Conservation (phyloP, 805 yeast species). For the Ogataea chonburiensis region DNA sequence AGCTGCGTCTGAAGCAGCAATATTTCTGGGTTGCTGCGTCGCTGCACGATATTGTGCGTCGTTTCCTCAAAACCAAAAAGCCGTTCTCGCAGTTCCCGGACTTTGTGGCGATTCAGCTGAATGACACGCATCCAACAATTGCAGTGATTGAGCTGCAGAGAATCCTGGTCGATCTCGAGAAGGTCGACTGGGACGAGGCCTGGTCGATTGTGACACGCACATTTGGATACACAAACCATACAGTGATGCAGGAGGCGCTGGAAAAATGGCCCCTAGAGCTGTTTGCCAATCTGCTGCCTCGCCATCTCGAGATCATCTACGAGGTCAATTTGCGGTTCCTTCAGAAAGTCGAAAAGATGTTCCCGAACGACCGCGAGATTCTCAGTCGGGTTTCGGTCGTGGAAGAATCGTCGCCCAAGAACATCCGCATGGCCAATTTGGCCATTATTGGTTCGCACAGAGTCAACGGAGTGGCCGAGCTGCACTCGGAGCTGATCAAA, state of each 20-base stretch:
- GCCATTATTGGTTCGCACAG: slow-evolving; percentile 92
- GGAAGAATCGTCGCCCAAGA: slow-evolving; percentile 79
- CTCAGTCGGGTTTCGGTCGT: slow-evolving; percentile 74
- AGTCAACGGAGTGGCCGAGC: slow-evolving; percentile 94
- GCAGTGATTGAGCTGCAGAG: slow-evolving; percentile 90
- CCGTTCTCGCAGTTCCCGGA: slow-evolving; percentile 85
- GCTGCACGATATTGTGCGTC: slow-evolving; percentile 82
- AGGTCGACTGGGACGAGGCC: slow-evolving; percentile 76
- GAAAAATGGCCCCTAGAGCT: slow-evolving; percentile 94
- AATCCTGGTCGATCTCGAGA: slow-evolving; percentile 80
- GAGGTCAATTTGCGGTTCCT: slow-evolving; percentile 80
- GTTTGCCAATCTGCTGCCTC: slow-evolving; percentile 75
- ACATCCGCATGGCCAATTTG: slow-evolving; percentile 87
- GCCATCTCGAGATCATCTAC: slow-evolving; percentile 88
- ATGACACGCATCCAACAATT: slow-evolving; percentile 92
- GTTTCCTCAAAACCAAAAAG: slow-evolving; percentile 75
- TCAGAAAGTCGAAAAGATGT: slow-evolving; percentile 67
- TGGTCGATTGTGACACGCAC: slow-evolving; percentile 80
- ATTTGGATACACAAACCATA: slow-evolving; percentile 91
- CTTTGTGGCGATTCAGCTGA: slow-evolving; percentile 86
- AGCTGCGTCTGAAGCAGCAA: slow-evolving; percentile 89
- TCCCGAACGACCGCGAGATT: slow-evolving; percentile 71
- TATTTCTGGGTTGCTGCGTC: slow-evolving; percentile 97
- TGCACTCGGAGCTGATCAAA: slow-evolving; percentile 86
- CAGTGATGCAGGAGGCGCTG: slow-evolving; percentile 91